These are phyloP conservation scores for Flueggea neowawraea DNA, from an alignment of 441 rosid genomes.

Conservation along the genomic window DNA sequence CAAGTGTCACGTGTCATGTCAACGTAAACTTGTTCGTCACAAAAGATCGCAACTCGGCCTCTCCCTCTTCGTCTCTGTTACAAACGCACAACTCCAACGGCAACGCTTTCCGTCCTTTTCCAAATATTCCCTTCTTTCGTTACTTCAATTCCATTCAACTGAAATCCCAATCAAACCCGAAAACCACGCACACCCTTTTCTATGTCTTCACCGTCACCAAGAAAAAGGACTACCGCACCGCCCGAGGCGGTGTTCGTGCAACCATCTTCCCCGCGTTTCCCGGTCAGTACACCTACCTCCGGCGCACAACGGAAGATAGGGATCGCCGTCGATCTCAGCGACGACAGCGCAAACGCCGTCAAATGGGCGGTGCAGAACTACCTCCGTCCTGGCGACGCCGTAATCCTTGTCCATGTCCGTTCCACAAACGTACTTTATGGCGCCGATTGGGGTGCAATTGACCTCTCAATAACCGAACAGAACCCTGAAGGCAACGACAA, in stretches of 20 bases:
- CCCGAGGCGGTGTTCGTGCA: slow-evolving; percentile 45
- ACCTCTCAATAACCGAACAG: slow-evolving; percentile 19
- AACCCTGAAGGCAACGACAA: slow-evolving; percentile 10
- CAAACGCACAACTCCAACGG: no score
- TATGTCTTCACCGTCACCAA: slow-evolving; percentile 18
- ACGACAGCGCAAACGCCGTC: slow-evolving; percentile 74
- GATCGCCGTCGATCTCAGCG: slow-evolving; percentile 81
- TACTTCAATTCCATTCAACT: no score
- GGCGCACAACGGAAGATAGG: slow-evolving; percentile 62
- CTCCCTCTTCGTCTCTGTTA: no score
- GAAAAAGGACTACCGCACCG: slow-evolving; percentile 25
- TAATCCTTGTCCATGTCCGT: slow-evolving; percentile 63
- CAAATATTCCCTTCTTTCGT: no score
- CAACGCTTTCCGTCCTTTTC: no score
- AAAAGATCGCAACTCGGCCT: no score
- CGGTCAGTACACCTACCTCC: slow-evolving; percentile 24
- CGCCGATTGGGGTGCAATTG: slow-evolving; percentile 83
- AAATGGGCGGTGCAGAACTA: slow-evolving; percentile 78
- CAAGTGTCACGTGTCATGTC: no score
- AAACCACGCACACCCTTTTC: neutral
- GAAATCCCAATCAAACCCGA: no score
- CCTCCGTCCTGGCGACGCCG: slow-evolving; percentile 69
- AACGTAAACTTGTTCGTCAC: no score
- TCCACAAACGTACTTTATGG: slow-evolving; percentile 75
- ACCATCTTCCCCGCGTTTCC: slow-evolving; percentile 59